Base-by-base conservation (phyloP, 352 stramenopile genomes). In the Aphanomyces astaci region DNA sequence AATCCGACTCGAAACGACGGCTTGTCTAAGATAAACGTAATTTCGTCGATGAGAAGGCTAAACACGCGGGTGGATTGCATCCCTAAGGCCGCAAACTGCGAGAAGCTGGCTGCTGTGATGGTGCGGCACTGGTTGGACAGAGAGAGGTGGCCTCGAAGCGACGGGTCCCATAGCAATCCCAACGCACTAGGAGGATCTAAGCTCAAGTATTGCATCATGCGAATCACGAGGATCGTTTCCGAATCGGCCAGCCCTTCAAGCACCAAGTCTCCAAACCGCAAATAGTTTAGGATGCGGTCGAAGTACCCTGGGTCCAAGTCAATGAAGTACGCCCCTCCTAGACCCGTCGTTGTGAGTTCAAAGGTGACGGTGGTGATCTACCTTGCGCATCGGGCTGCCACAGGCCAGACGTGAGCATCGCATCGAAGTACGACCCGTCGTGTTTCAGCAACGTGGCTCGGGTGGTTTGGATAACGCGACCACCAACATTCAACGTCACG, bases 301-400 rank as follows among this genome's bases (percentile, higher is more conserved):
- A 71, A 64, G 36, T 52, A 4, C 17, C 11, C 56, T 27, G 48
- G 49, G 28, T 71, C 64, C 25, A 71, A 19, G 31, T 71, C 64
- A n/a, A 71, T 54, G 24, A 71, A 71, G 55, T 64, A 71, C 17
- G 48, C 64, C 11, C 64, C 43, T 69, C 30, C 63, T 7, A 25
- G 4, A 17, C 24, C 45, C 13, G 45, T 53, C 45, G 45, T 5
- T 7, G 22, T 25, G 9, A 17, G 17, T 9, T 17, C 39, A 46
- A 17, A 46, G 39, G 39, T 46, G n/a, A n/a, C n/a, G n/a, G n/a
- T 46, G 39, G 39, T n/a, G 9, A 59, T 22, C 2, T 67, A 59
- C 60, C 63, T 63, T 70, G 56, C 19, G 32, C 63, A 48, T 70
- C 40, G 4, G 63, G 63, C 28, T 63, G 63, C 63, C 48, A 70